Base-by-base conservation (phyloP, 2,329 filamentous ascomycete species). In the Xylaria sp. region DNA sequence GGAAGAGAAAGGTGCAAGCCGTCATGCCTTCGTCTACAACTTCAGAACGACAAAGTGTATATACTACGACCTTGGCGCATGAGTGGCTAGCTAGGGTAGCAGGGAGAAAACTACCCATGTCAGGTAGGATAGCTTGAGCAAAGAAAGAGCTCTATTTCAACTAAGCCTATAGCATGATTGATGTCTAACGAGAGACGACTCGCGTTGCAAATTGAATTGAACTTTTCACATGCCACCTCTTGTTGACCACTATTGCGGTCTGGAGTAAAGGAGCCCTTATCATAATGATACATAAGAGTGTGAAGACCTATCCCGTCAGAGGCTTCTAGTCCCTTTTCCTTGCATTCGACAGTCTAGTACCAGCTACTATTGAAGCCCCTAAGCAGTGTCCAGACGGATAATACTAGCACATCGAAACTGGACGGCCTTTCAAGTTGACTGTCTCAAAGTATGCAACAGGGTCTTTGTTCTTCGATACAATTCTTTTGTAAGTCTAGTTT, bases 21-120 rank as follows among this genome's bases (percentile, higher is more conserved):
- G 85, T 47, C 91, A 93, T 73, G 90, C 91, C 10, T 96, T 96
- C 77, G 85, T 97, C 54, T 97, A 96, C 77, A 97, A 97, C 71
- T 97, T 96, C 70, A 83, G 93, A 62, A 96, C 92, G 9, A 91
- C 90, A 0, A 89, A 85, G 60, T 93, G 91, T 74, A 84, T 97
- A 52, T 92, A 94, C 73, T 97, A 97, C 75, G 93, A 97, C 76
- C 77, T 97, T 43, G 80, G 25, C 46, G 64, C 35, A 57, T 58
- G 47, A 58, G 37, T 29, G 13, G 49, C 35, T 27, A 52, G 25
- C 9, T 13, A 11, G 19, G 9, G 15, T 21, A 19, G 15, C 19
- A 54, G 37, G 31, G 51, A 25, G 15, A 11, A n/a, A 35, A 46
- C n/a, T 37, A 27, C 35, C n/a, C 15, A 23, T 23, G 17, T 51